Evolutionary conservation across 805 yeast species (phyloP).

Genomic region (Ogataea trehaloabstinens): DNA sequence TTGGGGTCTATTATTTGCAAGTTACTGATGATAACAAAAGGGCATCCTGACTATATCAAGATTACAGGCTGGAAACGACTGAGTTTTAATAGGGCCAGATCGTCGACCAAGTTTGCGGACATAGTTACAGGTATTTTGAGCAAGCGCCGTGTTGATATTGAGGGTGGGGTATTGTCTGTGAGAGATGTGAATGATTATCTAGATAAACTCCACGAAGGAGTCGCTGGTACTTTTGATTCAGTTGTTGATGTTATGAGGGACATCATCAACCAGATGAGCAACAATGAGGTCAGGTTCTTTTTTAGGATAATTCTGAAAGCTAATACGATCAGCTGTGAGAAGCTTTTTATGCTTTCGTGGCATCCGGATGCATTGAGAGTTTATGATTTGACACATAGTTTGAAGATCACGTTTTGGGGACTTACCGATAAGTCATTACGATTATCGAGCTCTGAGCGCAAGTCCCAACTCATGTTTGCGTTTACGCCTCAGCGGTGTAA

Average conservation of each 20-base stretch:
- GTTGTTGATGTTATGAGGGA: slow-evolving; percentile 27
- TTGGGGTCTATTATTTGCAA: slow-evolving; percentile 50
- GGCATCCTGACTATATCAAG: slow-evolving; percentile 56
- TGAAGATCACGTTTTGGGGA: slow-evolving; percentile 58
- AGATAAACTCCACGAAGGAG: slow-evolving; percentile 39
- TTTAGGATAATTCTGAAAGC: slow-evolving; percentile 62
- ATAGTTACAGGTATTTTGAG: slow-evolving; percentile 49
- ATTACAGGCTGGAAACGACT: slow-evolving; percentile 47
- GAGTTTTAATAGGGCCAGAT: slow-evolving; percentile 32
- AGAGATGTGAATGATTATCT: slow-evolving; percentile 48
- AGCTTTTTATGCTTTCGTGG: slow-evolving; percentile 57
- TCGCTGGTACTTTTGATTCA: slow-evolving; percentile 6
- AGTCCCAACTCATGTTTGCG: slow-evolving; percentile 46
- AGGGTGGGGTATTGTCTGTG: slow-evolving; percentile 39
- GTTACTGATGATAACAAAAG: slow-evolving; percentile 56
- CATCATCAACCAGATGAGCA: slow-evolving; percentile 49
- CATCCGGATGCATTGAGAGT: slow-evolving; percentile 76
- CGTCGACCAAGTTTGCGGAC: slow-evolving; percentile 46
- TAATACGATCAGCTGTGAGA: slow-evolving; percentile 62
- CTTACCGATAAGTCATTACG: slow-evolving; percentile 48
- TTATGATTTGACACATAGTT: slow-evolving; percentile 61
- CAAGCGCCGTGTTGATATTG: slow-evolving; percentile 41
- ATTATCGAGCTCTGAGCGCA: slow-evolving; percentile 39
- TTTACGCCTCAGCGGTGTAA: slow-evolving; percentile 79
- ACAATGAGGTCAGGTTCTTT: slow-evolving; percentile 43